These are phyloP conservation scores for Cryptosporidium tyzzeri DNA, from an alignment of 169 alveolate genomes.

Conservation along the genomic window DNA sequence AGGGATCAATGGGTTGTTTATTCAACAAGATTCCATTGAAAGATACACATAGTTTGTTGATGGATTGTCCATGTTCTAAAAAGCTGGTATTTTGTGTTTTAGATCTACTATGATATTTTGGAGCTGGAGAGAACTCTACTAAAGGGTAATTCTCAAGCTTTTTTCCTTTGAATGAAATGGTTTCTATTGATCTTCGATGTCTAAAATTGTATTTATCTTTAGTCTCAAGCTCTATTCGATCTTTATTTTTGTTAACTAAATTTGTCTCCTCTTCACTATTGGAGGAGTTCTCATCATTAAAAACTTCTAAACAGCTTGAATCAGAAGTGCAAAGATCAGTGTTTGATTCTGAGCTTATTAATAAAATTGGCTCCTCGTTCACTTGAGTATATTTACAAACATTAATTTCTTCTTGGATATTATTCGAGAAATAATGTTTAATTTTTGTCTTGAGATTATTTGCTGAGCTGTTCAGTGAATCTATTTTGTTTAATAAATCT, in stretches of 20 bases:
- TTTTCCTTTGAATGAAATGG: constrained; percentile 14
- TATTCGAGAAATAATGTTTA: constrained; percentile 6
- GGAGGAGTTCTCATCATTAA: background rate
- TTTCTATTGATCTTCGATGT: constrained; percentile 45
- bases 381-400: background rate
- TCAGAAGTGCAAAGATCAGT: background rate
- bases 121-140: constrained; percentile 69
- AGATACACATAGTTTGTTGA: background rate
- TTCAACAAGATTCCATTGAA: background rate
- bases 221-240: background rate
- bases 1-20: background rate
- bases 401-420: background rate
- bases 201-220: background rate
- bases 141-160: background rate
- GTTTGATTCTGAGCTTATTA: background rate
- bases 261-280: background rate
- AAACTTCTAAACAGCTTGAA: background rate
- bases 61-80: background rate
- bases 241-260: background rate
- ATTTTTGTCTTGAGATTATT: constrained; percentile 17
- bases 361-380: background rate
- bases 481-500: constrained; percentile 7
- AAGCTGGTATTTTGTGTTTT: constrained; percentile 17
- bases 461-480: constrained; percentile 8
- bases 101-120: constrained; percentile 55